Evolutionary conservation across 2,329 filamentous ascomycete species (phyloP), one percentile per base, ranked within the genome.

Genomic region (Aspergillus bombycis): DNA sequence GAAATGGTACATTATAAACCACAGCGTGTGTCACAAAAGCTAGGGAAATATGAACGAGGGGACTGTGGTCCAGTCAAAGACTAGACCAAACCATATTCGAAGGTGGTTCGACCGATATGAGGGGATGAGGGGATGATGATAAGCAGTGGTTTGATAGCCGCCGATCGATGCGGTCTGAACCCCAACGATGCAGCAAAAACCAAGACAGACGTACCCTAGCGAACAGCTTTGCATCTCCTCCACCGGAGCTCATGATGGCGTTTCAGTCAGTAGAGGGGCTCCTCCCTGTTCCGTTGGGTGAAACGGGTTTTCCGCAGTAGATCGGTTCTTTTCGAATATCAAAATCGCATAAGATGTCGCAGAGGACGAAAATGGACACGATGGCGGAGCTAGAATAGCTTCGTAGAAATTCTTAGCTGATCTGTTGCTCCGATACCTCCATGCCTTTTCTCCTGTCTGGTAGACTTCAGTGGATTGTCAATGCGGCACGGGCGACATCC

Each of bases 141-240:
- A 54, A 46, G 59, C 45, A 48, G 46, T 43, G 48, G 54, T 59
- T 36, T 54, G 52, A 34, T 36, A 34, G 19, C 52, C 30, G 52
- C 52, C 32, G 32, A 55, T 38, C 52, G 52, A 55, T 38, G 21
- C 52, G 52, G 32, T 34, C 32, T 55, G 21, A 55, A 36, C 21
- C n/a, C 52, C 52, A 43, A 62, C 55, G 63, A 62, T 43, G 45
- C 70, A 68, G 68, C 60, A 64, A 67, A 62, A 63, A 68, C 67
- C 65, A 65, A 66, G 64, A 64, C 26, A 52, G 52, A 88, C 88
- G 74, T 90, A 99, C 95, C 85, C 95, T 89, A 80, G 95, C 94
- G 85, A 99, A 99, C 83, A 99, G 90, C 88, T 97, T 98, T 83
- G 95, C 96, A 88, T 98, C 95, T 81, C 95, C 93, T 82, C 92